Evolutionary conservation across 2,329 filamentous ascomycete genomes (phyloP).

Genomic region (Leptodontidium sp.): DNA sequence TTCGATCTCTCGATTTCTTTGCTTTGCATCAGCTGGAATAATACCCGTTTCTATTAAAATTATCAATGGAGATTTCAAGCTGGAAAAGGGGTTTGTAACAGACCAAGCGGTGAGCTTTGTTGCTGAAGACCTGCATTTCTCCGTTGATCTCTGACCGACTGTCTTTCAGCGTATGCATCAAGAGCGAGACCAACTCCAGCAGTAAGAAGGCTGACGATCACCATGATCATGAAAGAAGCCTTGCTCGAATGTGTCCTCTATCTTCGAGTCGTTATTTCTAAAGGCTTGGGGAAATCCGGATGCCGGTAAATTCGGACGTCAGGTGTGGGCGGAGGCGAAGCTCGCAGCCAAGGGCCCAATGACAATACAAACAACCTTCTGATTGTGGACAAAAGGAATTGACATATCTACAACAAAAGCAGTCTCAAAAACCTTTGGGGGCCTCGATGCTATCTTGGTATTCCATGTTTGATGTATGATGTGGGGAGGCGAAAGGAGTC

Average conservation of each 20-base stretch:
- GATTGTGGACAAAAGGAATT: too few species aligned
- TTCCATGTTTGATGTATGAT: not conserved
- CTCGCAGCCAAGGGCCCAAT: not conserved
- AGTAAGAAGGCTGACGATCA: conserved; percentile 20
- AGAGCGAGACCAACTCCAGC: conserved; percentile 24
- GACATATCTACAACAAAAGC: too few species aligned
- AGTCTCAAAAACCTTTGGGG: not conserved
- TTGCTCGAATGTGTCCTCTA: not conserved
- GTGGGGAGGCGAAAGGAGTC: not conserved
- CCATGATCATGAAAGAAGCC: conserved; percentile 4
- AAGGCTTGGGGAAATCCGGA: not conserved
- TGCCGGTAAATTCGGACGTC: not conserved
- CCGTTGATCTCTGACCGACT: not conserved
- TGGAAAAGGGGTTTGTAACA: not conserved
- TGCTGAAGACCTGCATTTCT: not conserved
- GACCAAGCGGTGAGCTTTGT: not conserved
- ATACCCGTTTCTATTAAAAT: not conserved
- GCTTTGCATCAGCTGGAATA: not conserved
- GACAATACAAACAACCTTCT: not conserved
- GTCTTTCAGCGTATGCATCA: conserved; percentile 15
- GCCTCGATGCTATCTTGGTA: not conserved
- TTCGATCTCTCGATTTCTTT: conserved; percentile 21
- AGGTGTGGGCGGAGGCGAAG: not conserved
- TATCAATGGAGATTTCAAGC: not conserved
- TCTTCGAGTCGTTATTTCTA: not conserved